Conservation (phyloP, 768 basidiomycete species). For the Hypholoma sublateritium region DNA sequence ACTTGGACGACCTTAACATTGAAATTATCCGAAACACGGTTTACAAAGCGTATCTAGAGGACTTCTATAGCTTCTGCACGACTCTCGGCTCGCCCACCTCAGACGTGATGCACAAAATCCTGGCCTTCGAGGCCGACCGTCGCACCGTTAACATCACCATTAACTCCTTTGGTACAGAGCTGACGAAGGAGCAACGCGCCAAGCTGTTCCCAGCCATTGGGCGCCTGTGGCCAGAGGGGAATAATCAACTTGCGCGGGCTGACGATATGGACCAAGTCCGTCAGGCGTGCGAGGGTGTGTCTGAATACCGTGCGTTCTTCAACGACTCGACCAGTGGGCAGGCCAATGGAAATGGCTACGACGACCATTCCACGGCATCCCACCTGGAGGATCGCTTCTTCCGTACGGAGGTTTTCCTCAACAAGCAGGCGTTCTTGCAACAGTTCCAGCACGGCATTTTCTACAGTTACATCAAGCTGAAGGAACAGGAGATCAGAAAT, state of each 20-base stretch:
- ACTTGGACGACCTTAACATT: constrained; percentile 98
- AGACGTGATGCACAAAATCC: constrained; percentile 89
- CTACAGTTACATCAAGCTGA: constrained; percentile 89
- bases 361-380: constrained; percentile 50
- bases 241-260: constrained; percentile 89
- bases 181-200: constrained; percentile 93
- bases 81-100: constrained; percentile 83
- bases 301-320: constrained; percentile 92
- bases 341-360: constrained; percentile 35
- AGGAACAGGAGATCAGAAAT: constrained; percentile 89
- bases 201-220: constrained; percentile 94
- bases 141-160: constrained; percentile 98
- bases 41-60: constrained; percentile 98
- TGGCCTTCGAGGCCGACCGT: constrained; percentile 95
- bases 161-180: constrained; percentile 96
- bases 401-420: constrained; percentile 87
- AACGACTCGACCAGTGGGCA: constrained; percentile 40
- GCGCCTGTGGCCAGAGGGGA: constrained; percentile 91
- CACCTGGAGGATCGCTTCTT: constrained; percentile 95
- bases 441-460: constrained; percentile 95
- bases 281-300: constrained; percentile 79
- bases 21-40: constrained; percentile 99
- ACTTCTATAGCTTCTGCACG: constrained; percentile 84
- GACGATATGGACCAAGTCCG: constrained; percentile 96
- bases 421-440: constrained; percentile 94